phyloP scores from a whole-genome alignment of 2,329 filamentous ascomycete species.

The Daldinia eschscholtzii region DNA sequence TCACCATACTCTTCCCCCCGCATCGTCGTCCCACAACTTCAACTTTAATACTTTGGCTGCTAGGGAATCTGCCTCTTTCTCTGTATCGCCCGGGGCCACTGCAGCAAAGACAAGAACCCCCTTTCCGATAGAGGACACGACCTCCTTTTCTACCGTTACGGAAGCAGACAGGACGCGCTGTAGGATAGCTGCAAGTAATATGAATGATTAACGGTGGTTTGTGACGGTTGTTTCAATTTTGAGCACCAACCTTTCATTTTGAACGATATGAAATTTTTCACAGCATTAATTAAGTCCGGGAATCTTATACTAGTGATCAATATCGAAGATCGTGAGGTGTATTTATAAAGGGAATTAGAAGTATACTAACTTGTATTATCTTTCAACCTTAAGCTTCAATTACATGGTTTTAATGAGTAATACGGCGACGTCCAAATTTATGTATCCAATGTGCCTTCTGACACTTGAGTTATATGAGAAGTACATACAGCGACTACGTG shows the following conservation, averaged over 20 bases:
- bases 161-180: conserved; percentile 96
- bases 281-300: neutral
- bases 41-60: conserved; percentile 90
- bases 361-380: neutral
- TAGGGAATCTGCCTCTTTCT: conserved; percentile 86
- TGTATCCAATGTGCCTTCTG: too few species aligned
- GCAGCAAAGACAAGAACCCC: conserved; percentile 93
- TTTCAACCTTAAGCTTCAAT: neutral
- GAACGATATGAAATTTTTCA: neutral
- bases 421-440: neutral
- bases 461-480: too few species aligned
- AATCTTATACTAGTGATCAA: neutral
- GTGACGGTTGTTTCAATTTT: neutral
- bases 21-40: conserved; percentile 89
- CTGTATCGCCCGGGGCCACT: conserved; percentile 88
- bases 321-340: neutral
- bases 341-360: neutral
- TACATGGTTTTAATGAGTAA: neutral
- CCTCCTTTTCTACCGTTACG: conserved; percentile 90
- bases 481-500: too few species aligned
- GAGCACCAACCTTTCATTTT: conserved; percentile 56
- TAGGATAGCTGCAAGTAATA: conserved; percentile 76
- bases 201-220: conserved; percentile 16
- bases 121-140: conserved; percentile 91
- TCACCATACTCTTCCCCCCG: conserved; percentile 71